Evolutionary conservation across 192 early-diverging fungal species (phyloP).

Genomic region (Lobosporangium transversale): DNA sequence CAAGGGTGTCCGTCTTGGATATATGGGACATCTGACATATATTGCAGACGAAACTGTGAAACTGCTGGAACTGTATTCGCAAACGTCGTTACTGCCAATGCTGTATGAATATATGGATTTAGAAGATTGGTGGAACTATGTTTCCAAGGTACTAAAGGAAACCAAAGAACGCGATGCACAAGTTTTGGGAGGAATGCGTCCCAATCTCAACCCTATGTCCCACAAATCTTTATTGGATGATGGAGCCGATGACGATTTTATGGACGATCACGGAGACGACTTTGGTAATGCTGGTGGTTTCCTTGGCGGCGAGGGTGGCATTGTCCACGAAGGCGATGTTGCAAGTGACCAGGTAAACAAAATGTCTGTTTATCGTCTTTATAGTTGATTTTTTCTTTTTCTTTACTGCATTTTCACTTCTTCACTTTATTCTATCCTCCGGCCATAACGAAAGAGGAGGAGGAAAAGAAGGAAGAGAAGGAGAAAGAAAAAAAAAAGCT

Average conservation of each 20-base stretch:
- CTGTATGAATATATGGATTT: slow-evolving; percentile 58
- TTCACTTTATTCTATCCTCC: too few relatives aligned
- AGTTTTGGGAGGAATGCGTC: slow-evolving; percentile 62
- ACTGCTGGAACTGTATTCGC: slow-evolving; percentile 76
- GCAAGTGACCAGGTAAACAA: slow-evolving; percentile 74
- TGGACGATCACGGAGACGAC: slow-evolving; percentile 64
- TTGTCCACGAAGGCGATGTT: slow-evolving; percentile 66
- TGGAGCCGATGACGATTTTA: slow-evolving; percentile 64
- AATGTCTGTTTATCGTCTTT: too few relatives aligned
- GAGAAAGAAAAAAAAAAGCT: slow-evolving; percentile 61
- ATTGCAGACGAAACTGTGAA: slow-evolving; percentile 96
- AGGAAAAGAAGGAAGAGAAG: slow-evolving; percentile 61
- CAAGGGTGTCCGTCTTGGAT: slow-evolving; percentile 92
- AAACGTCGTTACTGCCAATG: slow-evolving; percentile 34
- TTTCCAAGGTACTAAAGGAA: slow-evolving; percentile 58
- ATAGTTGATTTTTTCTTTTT: too few relatives aligned
- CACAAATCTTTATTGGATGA: slow-evolving; percentile 48
- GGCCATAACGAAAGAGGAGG: slow-evolving; percentile 74
- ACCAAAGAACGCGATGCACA: slow-evolving; percentile 56
- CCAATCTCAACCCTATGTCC: slow-evolving; percentile 57
- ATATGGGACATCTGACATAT: slow-evolving; percentile 98
- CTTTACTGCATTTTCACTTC: slow-evolving; percentile 1
- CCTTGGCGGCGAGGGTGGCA: slow-evolving; percentile 60
- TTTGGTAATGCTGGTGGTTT: slow-evolving; percentile 64
- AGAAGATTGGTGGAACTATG: slow-evolving; percentile 64